Evolutionary conservation across 1,139 yeast genomes (phyloP), one percentile per base, ranked within the genome.

Genomic region (Pichia sp.): DNA sequence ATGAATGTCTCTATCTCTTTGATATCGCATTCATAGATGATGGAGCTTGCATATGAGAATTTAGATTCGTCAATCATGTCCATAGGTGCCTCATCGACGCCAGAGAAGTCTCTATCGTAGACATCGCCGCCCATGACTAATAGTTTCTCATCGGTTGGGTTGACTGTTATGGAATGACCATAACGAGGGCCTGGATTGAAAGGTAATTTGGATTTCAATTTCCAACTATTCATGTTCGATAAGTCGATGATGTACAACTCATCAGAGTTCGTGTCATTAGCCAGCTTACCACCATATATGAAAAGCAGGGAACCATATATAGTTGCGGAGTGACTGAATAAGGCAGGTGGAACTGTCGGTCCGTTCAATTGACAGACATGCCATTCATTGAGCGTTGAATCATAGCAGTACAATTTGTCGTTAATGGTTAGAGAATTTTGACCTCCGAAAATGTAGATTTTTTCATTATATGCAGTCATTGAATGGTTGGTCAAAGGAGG

Each of bases 401-500:
- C 94, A 59, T 73, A 91, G 49, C 79, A 67, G 79, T 94, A 87
- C 33, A 93, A 67, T 50, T 85, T 93, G 52, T 83, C 79, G 41
- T 76, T 75, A 47, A 91, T 74, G 37, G 73, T 71, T 45, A 72
- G 77, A 40, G 88, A 84, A 49, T 86, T 86, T 39, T 88, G 83
- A 40, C 98, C 99, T 52, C 94, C 95, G 55, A 67, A 72, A n/a
- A 91, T 66, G 66, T 82, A 91, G 40, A 91, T 65, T 55, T 82
- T 80, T 54, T 82, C 79, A 45, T 82, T 80, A 61, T 72, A 80
- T 2, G 93, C 74, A 17, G 82, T 74, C 80, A 88, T 85, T 8
- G 96, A 72, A 60, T 91, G 98, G 58, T 88, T 88, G 2, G 97
- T 80, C 50, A 94, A 68, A 4, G 94, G 87, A 6, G 97, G 96